Evolutionary conservation across 305 asterid genomes (phyloP).

Genomic region (Fraxinus ornus): DNA sequence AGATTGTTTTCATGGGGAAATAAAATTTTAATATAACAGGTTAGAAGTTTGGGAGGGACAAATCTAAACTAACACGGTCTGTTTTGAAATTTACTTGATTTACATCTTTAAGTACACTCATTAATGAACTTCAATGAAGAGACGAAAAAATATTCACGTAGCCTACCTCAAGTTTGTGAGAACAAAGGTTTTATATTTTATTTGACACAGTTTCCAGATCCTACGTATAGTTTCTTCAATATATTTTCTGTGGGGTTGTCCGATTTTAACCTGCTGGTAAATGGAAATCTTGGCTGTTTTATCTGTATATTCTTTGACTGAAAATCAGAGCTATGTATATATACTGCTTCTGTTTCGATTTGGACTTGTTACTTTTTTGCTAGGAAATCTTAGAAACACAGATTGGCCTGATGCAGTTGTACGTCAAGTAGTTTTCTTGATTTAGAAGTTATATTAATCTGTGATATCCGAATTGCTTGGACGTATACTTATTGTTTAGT

Average conservation of each 20-base stretch:
- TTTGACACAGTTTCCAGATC: neutral
- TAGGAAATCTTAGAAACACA: neutral
- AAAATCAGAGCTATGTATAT: neutral
- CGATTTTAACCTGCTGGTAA: neutral
- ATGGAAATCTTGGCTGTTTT: neutral
- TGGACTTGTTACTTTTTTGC: neutral
- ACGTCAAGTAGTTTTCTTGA: neutral
- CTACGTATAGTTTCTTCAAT: neutral
- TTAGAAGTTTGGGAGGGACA: neutral
- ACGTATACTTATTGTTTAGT: neutral
- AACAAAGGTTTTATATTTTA: neutral
- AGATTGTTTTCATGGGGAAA: neutral
- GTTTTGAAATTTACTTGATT: neutral
- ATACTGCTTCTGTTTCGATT: neutral
- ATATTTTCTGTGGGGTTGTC: neutral
- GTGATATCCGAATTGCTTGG: neutral
- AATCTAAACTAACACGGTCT: neutral
- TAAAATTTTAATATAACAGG: neutral
- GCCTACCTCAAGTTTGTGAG: neutral
- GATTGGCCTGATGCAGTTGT: neutral
- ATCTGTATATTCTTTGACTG: neutral
- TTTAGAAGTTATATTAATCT: neutral
- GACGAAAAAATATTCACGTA: neutral
- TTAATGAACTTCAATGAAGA: neutral
- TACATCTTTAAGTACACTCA: neutral